phyloP scores from a whole-genome alignment of 306 rosid genomes.

The Astragalus membranaceus region DNA sequence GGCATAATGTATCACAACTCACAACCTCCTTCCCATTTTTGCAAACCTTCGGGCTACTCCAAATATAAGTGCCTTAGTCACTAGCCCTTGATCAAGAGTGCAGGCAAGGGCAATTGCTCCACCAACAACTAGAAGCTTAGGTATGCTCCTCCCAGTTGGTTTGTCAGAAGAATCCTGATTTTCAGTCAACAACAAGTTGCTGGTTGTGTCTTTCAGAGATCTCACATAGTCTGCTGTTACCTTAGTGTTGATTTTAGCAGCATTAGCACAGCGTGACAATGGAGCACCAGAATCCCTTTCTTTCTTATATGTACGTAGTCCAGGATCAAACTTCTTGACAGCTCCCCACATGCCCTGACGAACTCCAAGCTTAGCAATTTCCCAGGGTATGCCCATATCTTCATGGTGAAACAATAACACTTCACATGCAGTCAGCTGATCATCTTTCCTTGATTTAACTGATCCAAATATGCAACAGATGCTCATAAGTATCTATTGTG shows the following conservation, averaged over 20 bases:
- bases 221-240: conserved; percentile 56
- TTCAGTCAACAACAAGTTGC: conserved; percentile 33
- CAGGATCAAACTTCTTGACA: conserved; percentile 86
- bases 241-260: conserved; percentile 72
- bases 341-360: conserved; percentile 99
- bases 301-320: conserved; percentile 58
- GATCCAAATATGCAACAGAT: conserved; percentile 27
- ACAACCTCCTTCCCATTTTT: conserved; percentile 67
- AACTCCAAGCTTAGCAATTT: conserved; percentile 88
- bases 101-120: conserved; percentile 86
- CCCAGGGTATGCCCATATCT: conserved; percentile 99
- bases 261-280: conserved; percentile 49
- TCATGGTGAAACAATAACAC: conserved; percentile 78
- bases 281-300: conserved; percentile 53
- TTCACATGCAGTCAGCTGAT: conserved; percentile 73
- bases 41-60: conserved; percentile 89
- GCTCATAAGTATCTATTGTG: conserved; percentile 8
- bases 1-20: conserved; percentile 37
- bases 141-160: conserved; percentile 53
- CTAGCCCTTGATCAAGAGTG: conserved; percentile 73
- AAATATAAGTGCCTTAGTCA: conserved; percentile 83
- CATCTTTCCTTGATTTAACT: conserved; percentile 77
- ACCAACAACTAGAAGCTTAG: conserved; percentile 67
- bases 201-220: conserved; percentile 37
- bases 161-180: conserved; percentile 38